Evolutionary conservation across 2,329 filamentous ascomycete genomes (phyloP).

Genomic region (Hypoxylon sp.): DNA sequence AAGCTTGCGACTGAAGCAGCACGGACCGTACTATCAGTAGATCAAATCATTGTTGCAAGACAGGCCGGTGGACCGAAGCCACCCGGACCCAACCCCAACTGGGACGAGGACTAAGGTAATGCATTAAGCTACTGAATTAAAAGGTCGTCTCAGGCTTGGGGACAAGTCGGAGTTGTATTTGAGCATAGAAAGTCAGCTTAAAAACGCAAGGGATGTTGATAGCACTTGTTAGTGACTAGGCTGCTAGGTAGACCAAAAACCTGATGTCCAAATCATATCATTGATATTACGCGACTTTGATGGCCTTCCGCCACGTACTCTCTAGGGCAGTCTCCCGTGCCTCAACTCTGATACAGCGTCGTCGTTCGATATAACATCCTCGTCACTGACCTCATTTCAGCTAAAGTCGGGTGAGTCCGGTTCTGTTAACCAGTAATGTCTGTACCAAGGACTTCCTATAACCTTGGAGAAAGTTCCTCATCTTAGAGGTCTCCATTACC

Average conservation of each 20-base stretch:
- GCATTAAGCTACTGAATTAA: constrained; percentile 26
- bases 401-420: too few species aligned
- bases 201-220: constrained; percentile 38
- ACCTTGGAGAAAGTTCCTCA: too few species aligned
- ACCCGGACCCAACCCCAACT: constrained; percentile 89
- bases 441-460: too few species aligned
- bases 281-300: neutral
- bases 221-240: constrained; percentile 30
- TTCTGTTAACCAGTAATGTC: too few species aligned
- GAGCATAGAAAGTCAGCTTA: constrained; percentile 40
- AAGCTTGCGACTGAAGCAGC: constrained; percentile 96
- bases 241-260: constrained; percentile 24
- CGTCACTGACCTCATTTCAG: neutral
- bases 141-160: constrained; percentile 22
- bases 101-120: constrained; percentile 71
- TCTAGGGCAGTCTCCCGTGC: neutral
- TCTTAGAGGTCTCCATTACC: too few species aligned
- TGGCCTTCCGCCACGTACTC: neutral
- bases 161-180: constrained; percentile 34
- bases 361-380: neutral
- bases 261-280: constrained; percentile 10
- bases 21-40: constrained; percentile 92
- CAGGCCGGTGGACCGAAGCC: constrained; percentile 98
- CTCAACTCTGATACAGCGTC: neutral
- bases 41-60: constrained; percentile 98